These are phyloP conservation scores for Hippophae gyantsensis DNA, from an alignment of 306 rosid genomes.

Conservation along the genomic window DNA sequence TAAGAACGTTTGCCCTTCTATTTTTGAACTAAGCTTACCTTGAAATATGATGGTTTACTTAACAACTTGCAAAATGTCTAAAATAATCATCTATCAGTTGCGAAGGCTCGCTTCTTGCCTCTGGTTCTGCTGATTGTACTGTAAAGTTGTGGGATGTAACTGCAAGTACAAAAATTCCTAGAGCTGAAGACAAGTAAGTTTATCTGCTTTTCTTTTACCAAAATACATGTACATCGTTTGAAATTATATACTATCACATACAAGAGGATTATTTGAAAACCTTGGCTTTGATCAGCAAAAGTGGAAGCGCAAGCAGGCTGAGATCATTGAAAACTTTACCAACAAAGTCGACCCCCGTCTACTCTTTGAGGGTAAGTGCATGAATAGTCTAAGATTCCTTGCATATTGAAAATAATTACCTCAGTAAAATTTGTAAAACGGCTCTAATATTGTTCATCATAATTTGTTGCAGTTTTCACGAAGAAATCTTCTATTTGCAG, in stretches of 20 bases:
- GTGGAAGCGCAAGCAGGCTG: slow-evolving; percentile 62
- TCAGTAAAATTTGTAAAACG: background rate
- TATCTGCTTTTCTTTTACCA: background rate
- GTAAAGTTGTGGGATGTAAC: slow-evolving; percentile 93
- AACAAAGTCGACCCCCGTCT: slow-evolving; percentile 73
- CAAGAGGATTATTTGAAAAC: slow-evolving; percentile 2
- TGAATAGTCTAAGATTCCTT: background rate
- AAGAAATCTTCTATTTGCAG: slow-evolving; percentile 89
- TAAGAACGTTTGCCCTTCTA: too few relatives aligned
- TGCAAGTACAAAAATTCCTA: slow-evolving; percentile 62
- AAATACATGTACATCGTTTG: background rate
- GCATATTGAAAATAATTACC: background rate
- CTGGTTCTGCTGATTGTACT: slow-evolving; percentile 93
- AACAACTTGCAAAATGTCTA: background rate
- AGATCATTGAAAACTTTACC: slow-evolving; percentile 76
- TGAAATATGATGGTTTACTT: too few relatives aligned
- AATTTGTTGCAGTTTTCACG: slow-evolving; percentile 67
- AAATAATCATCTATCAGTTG: slow-evolving; percentile 36
- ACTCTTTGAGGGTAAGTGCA: slow-evolving; percentile 54
- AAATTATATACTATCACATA: background rate
- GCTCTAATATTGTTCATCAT: background rate
- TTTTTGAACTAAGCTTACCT: too few relatives aligned
- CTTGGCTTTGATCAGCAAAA: slow-evolving; percentile 30
- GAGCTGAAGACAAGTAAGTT: slow-evolving; percentile 70
- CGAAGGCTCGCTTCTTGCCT: slow-evolving; percentile 89